Base-by-base conservation (phyloP, 1,139 yeast species). In the Pichia sp. region DNA sequence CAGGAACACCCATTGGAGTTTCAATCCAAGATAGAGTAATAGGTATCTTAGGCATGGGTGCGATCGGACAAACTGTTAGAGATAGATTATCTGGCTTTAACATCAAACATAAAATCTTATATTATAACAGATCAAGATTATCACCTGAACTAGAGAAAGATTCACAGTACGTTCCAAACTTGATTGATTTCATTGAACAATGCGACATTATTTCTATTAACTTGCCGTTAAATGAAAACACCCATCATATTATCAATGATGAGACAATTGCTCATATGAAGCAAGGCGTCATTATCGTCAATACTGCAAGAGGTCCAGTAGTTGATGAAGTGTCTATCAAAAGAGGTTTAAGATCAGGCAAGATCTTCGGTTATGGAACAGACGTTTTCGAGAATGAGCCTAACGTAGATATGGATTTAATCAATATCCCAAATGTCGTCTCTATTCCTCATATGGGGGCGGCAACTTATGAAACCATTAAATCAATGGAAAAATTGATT, bases 331-430 rank as follows among this genome's bases (percentile, higher is more conserved):
- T 62, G 18, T 78, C 79, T 1, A 63, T 89, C 49, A 74, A 81
- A 9, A 73, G 72, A 23, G 79, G 80, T 15, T 71, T 89, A 57
- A 77, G 82, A 58, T 65, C 72, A 2, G 94, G 95, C 22, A 81
- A 85, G 58, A 75, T 89, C 37, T 80, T 82, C 43, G 69, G 82
- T 13, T 85, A 81, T 53, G 95, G 92, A n/a, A 66, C 88, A 38
- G 97, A 89, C 63, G 96, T 89, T 30, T 85, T 79, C 65, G 96
- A 87, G 63, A 68, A 74, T 56, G 97, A 89, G 68, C 97, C 97
- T 8, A 56, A 75, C 52, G 80, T 79, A 25, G 73, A 82, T 35
- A 65, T 71, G 57, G 87, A 82, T 51, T 68, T 84, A 53, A 67
- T 74, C 41, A 68, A 69, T n/a, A 62, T 76, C 56, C 77, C 79